Evolutionary conservation across 108 stramenopile genomes (phyloP).

Genomic region (Skeletonema grethae): DNA sequence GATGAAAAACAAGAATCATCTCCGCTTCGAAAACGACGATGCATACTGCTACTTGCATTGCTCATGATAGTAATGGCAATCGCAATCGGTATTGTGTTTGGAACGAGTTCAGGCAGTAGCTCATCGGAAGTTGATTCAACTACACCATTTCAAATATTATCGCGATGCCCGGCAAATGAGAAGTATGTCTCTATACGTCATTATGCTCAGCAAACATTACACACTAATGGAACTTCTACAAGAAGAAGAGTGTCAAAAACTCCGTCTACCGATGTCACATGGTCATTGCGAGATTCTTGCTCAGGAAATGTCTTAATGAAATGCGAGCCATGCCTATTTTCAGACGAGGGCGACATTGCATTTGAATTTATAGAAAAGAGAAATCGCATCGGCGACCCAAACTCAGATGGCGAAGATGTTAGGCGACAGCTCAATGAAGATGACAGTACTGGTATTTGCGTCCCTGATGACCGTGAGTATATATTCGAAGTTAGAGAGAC

Average conservation of each 20-base stretch:
- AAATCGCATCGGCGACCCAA: neutral
- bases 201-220: neutral
- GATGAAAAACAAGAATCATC: neutral
- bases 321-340: constrained; percentile 17
- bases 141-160: neutral
- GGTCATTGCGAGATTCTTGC: constrained; percentile 19
- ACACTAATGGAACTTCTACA: neutral
- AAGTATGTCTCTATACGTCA: neutral
- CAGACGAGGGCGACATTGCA: neutral
- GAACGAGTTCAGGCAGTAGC: neutral
- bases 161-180: neutral
- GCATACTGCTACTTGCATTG: constrained; percentile 2
- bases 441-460: neutral
- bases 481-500: neutral
- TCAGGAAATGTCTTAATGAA: constrained; percentile 16
- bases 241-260: neutral
- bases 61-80: neutral
- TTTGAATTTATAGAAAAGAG: neutral
- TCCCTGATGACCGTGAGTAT: constrained; percentile 1
- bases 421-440: constrained; percentile 6
- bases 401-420: neutral
- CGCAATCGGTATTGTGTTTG: constrained; percentile 5
- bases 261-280: constrained; percentile 14
- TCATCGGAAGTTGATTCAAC: neutral
- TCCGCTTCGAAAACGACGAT: neutral